phyloP scores from a whole-genome alignment of 495 filamentous ascomycete genomes.

The Achaetomiella virescens region DNA sequence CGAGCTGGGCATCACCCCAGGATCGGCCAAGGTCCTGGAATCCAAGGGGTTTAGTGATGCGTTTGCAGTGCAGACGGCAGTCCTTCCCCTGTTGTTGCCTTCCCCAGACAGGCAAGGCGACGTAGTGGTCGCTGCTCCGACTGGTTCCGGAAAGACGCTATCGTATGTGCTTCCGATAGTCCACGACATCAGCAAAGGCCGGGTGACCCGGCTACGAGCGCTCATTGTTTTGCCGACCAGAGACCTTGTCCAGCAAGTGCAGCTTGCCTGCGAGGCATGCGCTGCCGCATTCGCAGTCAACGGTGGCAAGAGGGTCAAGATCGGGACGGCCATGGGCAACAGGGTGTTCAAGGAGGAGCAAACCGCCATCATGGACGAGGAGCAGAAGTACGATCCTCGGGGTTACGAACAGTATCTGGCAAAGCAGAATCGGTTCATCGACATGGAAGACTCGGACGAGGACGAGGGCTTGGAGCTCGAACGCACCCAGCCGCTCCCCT shows the following conservation, averaged over 20 bases:
- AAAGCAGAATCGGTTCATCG: constrained; percentile 13
- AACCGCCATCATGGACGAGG: constrained; percentile 52
- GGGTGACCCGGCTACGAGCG: constrained; percentile 59
- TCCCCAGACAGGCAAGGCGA: constrained; percentile 56
- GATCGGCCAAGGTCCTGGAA: constrained; percentile 48
- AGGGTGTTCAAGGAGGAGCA: constrained; percentile 73
- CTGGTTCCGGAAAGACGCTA: constrained; percentile 90
- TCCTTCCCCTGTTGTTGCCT: constrained; percentile 71
- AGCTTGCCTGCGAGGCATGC: constrained; percentile 63
- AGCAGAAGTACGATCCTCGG: constrained; percentile 42
- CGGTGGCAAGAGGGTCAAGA: constrained; percentile 57
- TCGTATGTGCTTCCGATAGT: constrained; percentile 85
- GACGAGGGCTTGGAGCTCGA: background rate
- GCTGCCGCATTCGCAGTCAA: constrained; percentile 40
- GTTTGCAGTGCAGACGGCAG: constrained; percentile 76
- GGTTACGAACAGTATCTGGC: constrained; percentile 26
- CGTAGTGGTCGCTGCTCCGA: constrained; percentile 80
- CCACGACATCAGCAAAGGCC: constrained; percentile 56
- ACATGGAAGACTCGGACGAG: constrained; percentile 21
- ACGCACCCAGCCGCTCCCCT: constrained; percentile 38
- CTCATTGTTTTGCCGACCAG: constrained; percentile 83
- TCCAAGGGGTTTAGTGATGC: constrained; percentile 64
- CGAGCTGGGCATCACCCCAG: constrained; percentile 45
- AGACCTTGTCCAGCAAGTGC: constrained; percentile 80
- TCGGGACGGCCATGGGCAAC: constrained; percentile 78